Conservation (phyloP, 805 yeast species). For the Blastobotrys chiropterorum region DNA sequence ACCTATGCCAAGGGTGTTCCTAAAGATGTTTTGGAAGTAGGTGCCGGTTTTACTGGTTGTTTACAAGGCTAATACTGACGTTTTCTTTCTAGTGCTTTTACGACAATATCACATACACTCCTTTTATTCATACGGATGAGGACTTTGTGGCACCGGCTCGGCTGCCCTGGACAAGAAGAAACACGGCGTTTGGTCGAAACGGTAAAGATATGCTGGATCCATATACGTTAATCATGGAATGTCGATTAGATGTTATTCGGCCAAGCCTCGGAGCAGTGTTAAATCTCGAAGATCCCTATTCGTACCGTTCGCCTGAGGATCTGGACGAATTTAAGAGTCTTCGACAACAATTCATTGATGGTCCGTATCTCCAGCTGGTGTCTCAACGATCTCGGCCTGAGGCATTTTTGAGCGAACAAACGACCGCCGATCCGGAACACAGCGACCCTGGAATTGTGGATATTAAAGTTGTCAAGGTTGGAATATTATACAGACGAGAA, state of each 20-base stretch:
- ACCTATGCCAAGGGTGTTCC: conserved; percentile 32
- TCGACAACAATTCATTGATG: conserved; percentile 25
- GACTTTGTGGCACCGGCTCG: conserved; percentile 27
- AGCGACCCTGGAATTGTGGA: conserved; percentile 34
- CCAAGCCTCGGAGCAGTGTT: conserved; percentile 27
- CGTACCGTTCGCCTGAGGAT: conserved; percentile 18
- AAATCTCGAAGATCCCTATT: conserved; percentile 26
- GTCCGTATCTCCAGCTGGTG: conserved; percentile 32
- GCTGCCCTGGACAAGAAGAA: conserved; percentile 31
- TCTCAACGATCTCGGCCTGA: conserved; percentile 35
- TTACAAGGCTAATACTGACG: conserved; percentile 17
- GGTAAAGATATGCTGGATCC: conserved; percentile 32
- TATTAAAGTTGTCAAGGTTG: conserved; percentile 35
- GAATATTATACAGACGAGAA: conserved; percentile 32
- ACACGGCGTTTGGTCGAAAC: conserved; percentile 18
- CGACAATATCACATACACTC: conserved; percentile 59
- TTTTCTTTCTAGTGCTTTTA: conserved; percentile 43
- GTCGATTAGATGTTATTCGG: conserved; percentile 29
- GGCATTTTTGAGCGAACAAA: conserved; percentile 25
- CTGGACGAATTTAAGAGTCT: conserved; percentile 22
- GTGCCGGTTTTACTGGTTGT: not conserved
- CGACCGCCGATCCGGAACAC: conserved; percentile 23
- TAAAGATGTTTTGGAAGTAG: conserved; percentile 30
- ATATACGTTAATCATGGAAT: conserved; percentile 32
- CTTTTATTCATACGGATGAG: conserved; percentile 46